phyloP scores from a whole-genome alignment of 2,329 filamentous ascomycete species.

The Didymella lethalis region DNA sequence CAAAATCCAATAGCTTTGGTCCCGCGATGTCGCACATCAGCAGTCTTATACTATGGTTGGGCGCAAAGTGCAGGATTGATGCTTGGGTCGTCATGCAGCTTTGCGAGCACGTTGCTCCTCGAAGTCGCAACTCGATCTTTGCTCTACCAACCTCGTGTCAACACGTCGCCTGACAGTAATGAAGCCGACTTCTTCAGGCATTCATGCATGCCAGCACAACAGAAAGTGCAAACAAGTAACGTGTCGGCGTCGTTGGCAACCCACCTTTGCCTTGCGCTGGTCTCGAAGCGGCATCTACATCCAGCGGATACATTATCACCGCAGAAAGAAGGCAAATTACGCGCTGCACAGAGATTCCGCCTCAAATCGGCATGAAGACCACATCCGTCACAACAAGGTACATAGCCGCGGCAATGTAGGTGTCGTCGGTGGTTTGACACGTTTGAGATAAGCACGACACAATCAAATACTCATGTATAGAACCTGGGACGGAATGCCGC shows the following conservation, averaged over 20 bases:
- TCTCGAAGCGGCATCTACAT: neutral
- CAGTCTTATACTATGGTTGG: constrained; percentile 2
- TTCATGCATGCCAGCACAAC: neutral
- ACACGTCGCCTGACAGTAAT: neutral
- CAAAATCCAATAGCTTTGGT: neutral
- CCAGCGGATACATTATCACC: neutral
- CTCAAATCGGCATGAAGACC: neutral
- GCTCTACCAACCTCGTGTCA: neutral
- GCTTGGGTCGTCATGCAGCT: neutral
- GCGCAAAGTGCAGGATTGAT: neutral
- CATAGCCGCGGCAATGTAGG: neutral
- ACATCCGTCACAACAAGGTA: neutral
- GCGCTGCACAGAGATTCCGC: neutral
- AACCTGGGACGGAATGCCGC: neutral
- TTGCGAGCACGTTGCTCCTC: neutral
- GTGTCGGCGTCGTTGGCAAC: neutral
- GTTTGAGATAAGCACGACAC: neutral
- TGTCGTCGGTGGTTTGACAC: neutral
- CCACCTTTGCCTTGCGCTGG: neutral
- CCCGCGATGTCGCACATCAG: neutral
- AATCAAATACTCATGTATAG: neutral
- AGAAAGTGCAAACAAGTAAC: neutral
- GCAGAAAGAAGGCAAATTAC: neutral
- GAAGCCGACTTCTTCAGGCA: neutral
- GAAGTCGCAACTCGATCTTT: neutral